Evolutionary conservation across 257 asterid species (phyloP), one percentile per base, ranked within the genome.

Genomic region (Plantago elongata): DNA sequence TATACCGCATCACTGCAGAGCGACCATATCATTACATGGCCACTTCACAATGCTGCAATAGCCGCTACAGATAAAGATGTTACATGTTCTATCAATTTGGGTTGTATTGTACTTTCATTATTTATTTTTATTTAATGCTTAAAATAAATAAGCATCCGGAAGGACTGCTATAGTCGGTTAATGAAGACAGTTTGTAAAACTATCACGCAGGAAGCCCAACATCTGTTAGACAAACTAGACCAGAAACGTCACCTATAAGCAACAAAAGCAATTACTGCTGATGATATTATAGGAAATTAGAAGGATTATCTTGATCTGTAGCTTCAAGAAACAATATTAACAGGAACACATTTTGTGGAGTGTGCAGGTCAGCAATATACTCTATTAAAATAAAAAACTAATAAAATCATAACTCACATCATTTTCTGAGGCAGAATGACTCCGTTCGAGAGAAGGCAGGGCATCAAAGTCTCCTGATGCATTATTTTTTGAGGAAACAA

Each of bases 401-500:
- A 18, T 62, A 51, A 34, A 34, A 34, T 5, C 40, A 67, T 52
- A 70, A 72, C 92, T 47, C 83, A 87, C 99, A 73, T 84, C 88
- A 66, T 93, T 95, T 68, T 85, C 95, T 44, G 86, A 75, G 65
- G 81, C 80, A 64, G 94, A 81, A 72, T 49, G 84, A 60, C 81
- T 84, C 74, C 80, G 70, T 54, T 80, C 88, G 62, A 76, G 94
- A 63, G 76, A 71, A 57, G 94, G 68, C 67, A 72, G 66, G 61
- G 86, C 91, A 46, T 80, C 82, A 73, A 79, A 51, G 69, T 69
- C 71, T 54, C 80, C 93, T 18, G 96, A 95, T 57, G 82, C 77
- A 14, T 87, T 72, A 72, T 81, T 85, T 78, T 93, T 93, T 30
- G 99, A 90, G 56, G 99, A 93, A 72, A 93, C 99, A 14, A 93